Evolutionary conservation across 305 asterid species (phyloP).

Genomic region (Fraxinus floribunda): DNA sequence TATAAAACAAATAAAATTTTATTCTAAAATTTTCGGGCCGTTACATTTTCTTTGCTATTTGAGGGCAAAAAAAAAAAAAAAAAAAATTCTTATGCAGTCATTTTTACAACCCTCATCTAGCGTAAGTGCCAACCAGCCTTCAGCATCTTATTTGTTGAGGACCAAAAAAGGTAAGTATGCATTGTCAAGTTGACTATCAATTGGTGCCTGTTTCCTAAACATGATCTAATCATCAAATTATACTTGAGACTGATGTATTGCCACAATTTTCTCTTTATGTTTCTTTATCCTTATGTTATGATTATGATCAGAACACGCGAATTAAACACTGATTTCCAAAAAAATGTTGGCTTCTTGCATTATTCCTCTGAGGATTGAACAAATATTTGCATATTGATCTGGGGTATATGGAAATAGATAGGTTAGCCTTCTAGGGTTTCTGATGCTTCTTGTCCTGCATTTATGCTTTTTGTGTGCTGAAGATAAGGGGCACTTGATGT

Average conservation of each 20-base stretch:
- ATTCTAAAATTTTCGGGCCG: too few species aligned
- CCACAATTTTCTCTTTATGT: background rate
- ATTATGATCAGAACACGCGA: background rate
- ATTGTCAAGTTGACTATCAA: background rate
- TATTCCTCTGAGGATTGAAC: background rate
- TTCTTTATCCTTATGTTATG: background rate
- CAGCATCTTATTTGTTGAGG: background rate
- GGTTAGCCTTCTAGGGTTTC: background rate
- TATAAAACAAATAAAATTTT: too few species aligned
- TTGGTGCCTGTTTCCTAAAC: background rate
- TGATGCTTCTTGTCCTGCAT: background rate
- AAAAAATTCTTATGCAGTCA: background rate
- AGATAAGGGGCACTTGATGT: background rate
- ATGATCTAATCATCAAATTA: background rate
- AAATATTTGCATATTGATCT: background rate
- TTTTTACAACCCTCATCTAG: background rate
- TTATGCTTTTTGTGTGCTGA: background rate
- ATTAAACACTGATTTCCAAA: background rate
- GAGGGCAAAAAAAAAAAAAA: background rate
- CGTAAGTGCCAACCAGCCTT: background rate
- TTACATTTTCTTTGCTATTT: background rate
- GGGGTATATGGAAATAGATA: background rate
- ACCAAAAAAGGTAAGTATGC: background rate
- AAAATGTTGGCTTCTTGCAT: background rate
- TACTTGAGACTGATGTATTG: background rate